These are phyloP conservation scores for Paramecium bursaria DNA, from an alignment of 73 alveolate genomes.

Conservation along the genomic window DNA sequence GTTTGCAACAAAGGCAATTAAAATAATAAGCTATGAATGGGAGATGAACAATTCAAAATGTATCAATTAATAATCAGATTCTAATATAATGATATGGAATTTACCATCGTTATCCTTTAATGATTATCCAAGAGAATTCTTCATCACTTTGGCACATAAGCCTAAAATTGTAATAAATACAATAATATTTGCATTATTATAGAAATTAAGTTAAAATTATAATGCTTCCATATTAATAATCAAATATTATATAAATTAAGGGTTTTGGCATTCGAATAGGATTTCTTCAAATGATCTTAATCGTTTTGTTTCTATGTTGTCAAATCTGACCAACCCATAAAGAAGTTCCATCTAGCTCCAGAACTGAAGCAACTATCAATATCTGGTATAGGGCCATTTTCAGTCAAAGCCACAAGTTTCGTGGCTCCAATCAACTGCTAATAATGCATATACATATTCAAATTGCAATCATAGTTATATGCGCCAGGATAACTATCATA, in stretches of 20 bases:
- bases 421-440: constrained; percentile 9
- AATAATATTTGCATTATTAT: background rate
- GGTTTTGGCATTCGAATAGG: background rate
- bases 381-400: constrained; percentile 69
- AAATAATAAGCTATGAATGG: background rate
- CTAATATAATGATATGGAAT: too few relatives aligned
- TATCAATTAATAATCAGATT: background rate
- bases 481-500: constrained; percentile 72
- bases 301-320: constrained; percentile 26
- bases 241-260: background rate
- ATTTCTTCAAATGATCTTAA: background rate
- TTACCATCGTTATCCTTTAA: constrained; percentile 19
- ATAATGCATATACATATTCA: background rate
- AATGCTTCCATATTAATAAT: background rate
- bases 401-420: constrained; percentile 65
- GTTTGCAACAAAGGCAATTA: background rate
- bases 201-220: constrained; percentile 1
- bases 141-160: background rate
- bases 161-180: background rate
- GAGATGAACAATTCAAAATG: constrained; percentile 35
- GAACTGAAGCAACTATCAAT: constrained; percentile 28
- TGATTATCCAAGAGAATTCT: background rate
- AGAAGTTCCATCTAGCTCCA: constrained; percentile 57
- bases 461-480: constrained; percentile 43
- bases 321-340: constrained; percentile 62